phyloP scores from a whole-genome alignment of 768 basidiomycete genomes.

The Xerocomellus intermedius region DNA sequence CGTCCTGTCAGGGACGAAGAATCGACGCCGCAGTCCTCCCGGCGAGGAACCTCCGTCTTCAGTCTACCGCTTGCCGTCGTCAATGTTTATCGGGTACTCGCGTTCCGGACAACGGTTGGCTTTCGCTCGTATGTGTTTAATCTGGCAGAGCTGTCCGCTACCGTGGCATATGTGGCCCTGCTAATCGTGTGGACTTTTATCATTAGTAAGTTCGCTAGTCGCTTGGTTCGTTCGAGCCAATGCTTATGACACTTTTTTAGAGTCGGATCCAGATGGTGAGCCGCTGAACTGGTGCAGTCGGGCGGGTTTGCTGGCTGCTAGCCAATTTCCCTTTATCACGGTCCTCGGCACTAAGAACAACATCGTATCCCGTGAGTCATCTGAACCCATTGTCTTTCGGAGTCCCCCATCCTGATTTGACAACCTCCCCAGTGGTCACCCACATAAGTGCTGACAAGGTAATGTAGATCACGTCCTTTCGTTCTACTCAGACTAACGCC shows the following conservation, averaged over 20 bases:
- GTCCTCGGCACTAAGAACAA: slow-evolving; percentile 45
- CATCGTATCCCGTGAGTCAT: slow-evolving; percentile 17
- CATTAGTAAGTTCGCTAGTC: slow-evolving; percentile 32
- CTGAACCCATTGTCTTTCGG: neutral
- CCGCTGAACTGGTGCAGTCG: slow-evolving; percentile 35
- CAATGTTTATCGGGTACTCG: slow-evolving; percentile 35
- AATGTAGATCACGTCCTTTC: neutral
- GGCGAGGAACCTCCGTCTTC: slow-evolving; percentile 12
- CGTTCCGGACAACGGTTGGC: slow-evolving; percentile 38
- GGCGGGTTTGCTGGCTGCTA: slow-evolving; percentile 30
- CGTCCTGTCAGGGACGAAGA: slow-evolving; percentile 7
- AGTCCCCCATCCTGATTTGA: neutral
- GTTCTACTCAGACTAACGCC: neutral
- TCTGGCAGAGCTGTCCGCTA: slow-evolving; percentile 40
- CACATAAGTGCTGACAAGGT: slow-evolving; percentile 25
- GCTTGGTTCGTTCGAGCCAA: neutral
- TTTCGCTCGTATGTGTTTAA: slow-evolving; percentile 39
- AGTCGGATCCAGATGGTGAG: slow-evolving; percentile 17
- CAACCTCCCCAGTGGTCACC: slow-evolving; percentile 15
- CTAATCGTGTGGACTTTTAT: slow-evolving; percentile 38
- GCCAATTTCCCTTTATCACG: slow-evolving; percentile 41
- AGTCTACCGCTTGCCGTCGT: slow-evolving; percentile 31
- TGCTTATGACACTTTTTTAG: slow-evolving; percentile 10
- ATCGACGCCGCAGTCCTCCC: neutral
- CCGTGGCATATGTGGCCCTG: slow-evolving; percentile 36